Conservation (phyloP, 176 grass and related monocot species). For the Oryza coarctata region DNA sequence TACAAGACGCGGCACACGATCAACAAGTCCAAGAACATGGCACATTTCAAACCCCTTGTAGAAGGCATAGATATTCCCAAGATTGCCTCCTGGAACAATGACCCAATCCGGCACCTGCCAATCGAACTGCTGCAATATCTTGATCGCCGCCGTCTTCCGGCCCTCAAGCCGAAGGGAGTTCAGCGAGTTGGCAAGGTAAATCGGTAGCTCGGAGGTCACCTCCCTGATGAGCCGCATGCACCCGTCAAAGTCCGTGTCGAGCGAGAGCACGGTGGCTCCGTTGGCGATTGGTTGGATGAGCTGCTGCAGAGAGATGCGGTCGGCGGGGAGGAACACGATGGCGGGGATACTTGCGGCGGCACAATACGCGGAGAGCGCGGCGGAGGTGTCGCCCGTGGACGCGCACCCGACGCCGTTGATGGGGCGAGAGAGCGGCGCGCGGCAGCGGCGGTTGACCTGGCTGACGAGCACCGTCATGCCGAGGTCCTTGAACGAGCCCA, state of each 20-base stretch:
- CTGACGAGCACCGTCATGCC: conserved; percentile 84
- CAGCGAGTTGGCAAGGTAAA: conserved; percentile 74
- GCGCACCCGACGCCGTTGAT: conserved; percentile 63
- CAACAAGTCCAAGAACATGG: conserved; percentile 58
- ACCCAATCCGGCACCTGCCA: conserved; percentile 83
- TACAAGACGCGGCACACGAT: conserved; percentile 55
- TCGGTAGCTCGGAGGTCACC: conserved; percentile 68
- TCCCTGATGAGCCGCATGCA: conserved; percentile 74
- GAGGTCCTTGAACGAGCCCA: conserved; percentile 88
- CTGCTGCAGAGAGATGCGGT: conserved; percentile 75
- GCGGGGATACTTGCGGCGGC: conserved; percentile 65
- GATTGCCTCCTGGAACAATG: conserved; percentile 67
- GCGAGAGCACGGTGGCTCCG: conserved; percentile 63
- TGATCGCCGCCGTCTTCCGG: conserved; percentile 71
- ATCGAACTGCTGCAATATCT: conserved; percentile 74
- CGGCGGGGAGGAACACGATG: conserved; percentile 65
- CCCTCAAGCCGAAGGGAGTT: conserved; percentile 78
- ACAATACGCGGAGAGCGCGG: conserved; percentile 71
- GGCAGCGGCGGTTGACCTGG: conserved; percentile 80
- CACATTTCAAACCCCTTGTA: conserved; percentile 82
- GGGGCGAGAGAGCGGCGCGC: conserved; percentile 51
- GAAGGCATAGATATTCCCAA: conserved; percentile 85
- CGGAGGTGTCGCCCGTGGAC: conserved; percentile 76
- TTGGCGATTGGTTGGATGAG: conserved; percentile 81
- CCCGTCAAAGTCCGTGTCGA: conserved; percentile 69